Base-by-base conservation (phyloP, 768 basidiomycete genomes). In the Trametes coccinea region DNA sequence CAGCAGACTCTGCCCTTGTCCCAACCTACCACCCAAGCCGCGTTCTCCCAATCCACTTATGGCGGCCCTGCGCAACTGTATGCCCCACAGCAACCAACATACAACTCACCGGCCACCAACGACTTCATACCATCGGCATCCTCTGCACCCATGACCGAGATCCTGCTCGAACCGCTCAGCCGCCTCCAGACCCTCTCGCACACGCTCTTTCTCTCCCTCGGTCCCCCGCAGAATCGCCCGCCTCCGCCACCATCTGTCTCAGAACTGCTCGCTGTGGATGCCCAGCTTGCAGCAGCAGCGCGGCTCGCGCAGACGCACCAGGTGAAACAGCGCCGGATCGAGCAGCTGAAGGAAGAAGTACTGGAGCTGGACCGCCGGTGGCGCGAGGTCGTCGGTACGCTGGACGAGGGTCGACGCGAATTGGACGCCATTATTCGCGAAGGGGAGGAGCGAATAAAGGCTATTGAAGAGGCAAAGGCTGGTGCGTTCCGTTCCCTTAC, bases 301-400 rank as follows among this genome's bases (percentile, higher is more conserved):
- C 82, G 83, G 58, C 74, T 87, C 16, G 85, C 89, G 0, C 84
- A 87, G 56, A 73, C 78, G 29, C 92, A 93, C 69, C 92, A 93
- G 71, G 80, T 86, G 47, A 87, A 86, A 69, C 92, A 93, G 71
- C 77, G 87, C 49, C 81, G 78, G 61, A 91, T 93, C 48, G 90
- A 93, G 56, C 78, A 78, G 2, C 75, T 93, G 43, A 87, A 91
- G 67, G 72, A 79, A 1, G 92, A 93, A 63, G 84, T 94, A 17
- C 75, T 87, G 5, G 84, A 78, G 30, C 75, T 92, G 7, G 91
- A 93, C 53, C 72, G 74, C 8, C 78, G 79, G 64, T 89, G 92
- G 87, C 81, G 88, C 44, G 81, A 82, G 37, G 82, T 91, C n/a
- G 86, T 87, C 55, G 77, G 73, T 50, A 83, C 83, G 31, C 77